Evolutionary conservation across 2,329 filamentous ascomycete genomes (phyloP), one percentile per base, ranked within the genome.

Genomic region (Ceratocystis variospora): DNA sequence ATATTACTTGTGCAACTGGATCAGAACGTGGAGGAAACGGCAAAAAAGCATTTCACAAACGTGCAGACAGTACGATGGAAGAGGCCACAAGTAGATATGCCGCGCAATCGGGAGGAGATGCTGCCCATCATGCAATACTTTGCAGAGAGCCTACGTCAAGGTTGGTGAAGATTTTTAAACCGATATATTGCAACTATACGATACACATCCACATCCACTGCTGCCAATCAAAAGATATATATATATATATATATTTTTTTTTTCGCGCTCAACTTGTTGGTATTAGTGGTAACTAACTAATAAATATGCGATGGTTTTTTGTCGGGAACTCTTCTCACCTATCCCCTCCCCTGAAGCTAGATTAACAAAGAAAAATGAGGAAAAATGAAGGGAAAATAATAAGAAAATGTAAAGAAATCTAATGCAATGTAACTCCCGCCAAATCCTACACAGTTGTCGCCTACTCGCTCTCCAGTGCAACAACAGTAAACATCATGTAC

Each of bases 41-140:
- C 91, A 45, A 87, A 84, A 73, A 77, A 78, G 53, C 81, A 83
- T 65, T 94, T 93, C 74, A 77, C 80, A 69, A 80, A 85, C 71
- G 84, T 90, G 25, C 80, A 84, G 73, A 79, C 86, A 69, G 85
- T 85, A 66, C 83, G 83, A 71, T 94, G 89, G 84, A 82, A 80
- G 72, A 84, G 86, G 72, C 75, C 74, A 2, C 88, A 87, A 5
- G 90, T 96, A 74, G 82, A 81, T 0, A 96, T 96, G 92, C 90
- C 91, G n/a, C 78, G 80, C 59, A 87, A 81, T 73, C 80, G 87
- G 64, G 90, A 95, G 10, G 92, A 97, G 79, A 92, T 95, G 81
- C 73, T 92, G 71, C 91, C 92, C 0, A 82, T 96, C 68, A 96
- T 96, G 90, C 84, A 87, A 72, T 96, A 87, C 71, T 82, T 91